A percentile compares a stretch with the other conserved stretches of the same genome.
Conservation (phyloP, 1,284 basidiomycete species). For the Vanrija pseudolonga region DNA sequence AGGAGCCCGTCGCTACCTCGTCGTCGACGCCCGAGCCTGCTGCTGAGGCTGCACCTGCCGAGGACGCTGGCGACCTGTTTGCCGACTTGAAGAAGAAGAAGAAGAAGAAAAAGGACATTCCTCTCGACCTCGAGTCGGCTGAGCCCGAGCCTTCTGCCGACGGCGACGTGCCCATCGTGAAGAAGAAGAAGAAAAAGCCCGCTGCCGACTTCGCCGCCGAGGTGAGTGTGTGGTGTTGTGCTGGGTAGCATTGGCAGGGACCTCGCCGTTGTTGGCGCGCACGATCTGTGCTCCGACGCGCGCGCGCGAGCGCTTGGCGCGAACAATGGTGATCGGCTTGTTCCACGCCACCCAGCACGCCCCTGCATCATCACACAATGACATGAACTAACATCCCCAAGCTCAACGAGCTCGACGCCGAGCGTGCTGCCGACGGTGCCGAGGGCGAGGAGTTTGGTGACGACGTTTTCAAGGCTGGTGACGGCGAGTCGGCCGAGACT, state of each 20-base stretch:
- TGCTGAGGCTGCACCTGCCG: conserved; percentile 28
- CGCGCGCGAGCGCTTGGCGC: no score
- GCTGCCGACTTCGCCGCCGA: conserved; percentile 71
- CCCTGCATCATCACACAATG: not conserved
- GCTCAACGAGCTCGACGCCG: conserved; percentile 48
- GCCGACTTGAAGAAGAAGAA: conserved; percentile 57
- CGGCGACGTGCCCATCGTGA: conserved; percentile 54
- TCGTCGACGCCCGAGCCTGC: conserved; percentile 29
- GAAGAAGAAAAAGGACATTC: conserved; percentile 52
- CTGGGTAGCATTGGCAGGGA: not conserved
- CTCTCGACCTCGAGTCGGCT: conserved; percentile 41
- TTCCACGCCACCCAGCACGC: not conserved
- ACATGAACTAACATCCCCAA: conserved; percentile 1
- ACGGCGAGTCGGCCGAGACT: conserved; percentile 46
- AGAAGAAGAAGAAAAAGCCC: conserved; percentile 54
- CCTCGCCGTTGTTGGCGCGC: conserved; percentile 49
- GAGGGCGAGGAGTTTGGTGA: conserved; percentile 67
- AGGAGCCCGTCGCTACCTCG: conserved; percentile 30
- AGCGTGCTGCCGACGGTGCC: conserved; percentile 59
- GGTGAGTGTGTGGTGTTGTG: conserved; percentile 45
- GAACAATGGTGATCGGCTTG: no score
- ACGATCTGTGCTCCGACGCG: conserved; percentile 10
- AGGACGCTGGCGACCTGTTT: conserved; percentile 47
- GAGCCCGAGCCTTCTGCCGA: conserved; percentile 16
- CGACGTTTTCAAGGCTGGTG: conserved; percentile 70